A percentile compares a stretch with the other conserved stretches of the same genome.
Evolutionary conservation across 352 stramenopile genomes (phyloP).

Genomic region (Chrysophaeum taylorii): DNA sequence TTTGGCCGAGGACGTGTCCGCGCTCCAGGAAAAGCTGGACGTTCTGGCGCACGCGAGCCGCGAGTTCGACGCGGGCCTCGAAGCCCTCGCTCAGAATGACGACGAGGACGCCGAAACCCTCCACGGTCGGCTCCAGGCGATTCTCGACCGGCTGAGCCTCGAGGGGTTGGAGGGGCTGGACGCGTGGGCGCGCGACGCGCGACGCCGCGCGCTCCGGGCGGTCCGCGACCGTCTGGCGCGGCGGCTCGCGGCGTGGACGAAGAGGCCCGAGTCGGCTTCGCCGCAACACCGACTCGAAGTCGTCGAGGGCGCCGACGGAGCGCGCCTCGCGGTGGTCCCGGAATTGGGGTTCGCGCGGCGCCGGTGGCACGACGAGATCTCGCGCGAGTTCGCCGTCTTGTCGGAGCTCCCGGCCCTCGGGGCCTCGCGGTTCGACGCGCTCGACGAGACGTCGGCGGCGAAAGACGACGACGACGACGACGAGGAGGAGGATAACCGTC

Average conservation of each 20-base stretch:
- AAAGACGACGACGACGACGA: constrained; percentile 22
- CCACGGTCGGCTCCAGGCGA: constrained; percentile 70
- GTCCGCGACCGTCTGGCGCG: constrained; percentile 60
- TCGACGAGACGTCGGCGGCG: constrained; percentile 1
- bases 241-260: background rate
- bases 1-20: constrained; percentile 76
- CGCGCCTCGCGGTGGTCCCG: no score
- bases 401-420: background rate
- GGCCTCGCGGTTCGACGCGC: constrained; percentile 5
- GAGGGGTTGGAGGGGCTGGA: constrained; percentile 81
- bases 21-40: constrained; percentile 94
- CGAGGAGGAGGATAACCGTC: constrained; percentile 30
- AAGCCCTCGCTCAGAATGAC: constrained; percentile 43
- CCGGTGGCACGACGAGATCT: background rate
- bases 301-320: background rate
- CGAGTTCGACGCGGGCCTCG: constrained; percentile 78
- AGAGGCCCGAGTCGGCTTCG: background rate
- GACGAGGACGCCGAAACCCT: constrained; percentile 45
- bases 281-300: no score
- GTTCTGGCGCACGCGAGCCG: constrained; percentile 80
- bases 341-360: background rate
- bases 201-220: constrained; percentile 65
- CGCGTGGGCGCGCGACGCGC: constrained; percentile 78
- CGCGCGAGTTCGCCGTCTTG: background rate
- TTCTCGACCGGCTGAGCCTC: constrained; percentile 85